These are phyloP conservation scores for Podila minutissima DNA, from an alignment of 192 early-diverging fungal genomes.

Conservation along the genomic window DNA sequence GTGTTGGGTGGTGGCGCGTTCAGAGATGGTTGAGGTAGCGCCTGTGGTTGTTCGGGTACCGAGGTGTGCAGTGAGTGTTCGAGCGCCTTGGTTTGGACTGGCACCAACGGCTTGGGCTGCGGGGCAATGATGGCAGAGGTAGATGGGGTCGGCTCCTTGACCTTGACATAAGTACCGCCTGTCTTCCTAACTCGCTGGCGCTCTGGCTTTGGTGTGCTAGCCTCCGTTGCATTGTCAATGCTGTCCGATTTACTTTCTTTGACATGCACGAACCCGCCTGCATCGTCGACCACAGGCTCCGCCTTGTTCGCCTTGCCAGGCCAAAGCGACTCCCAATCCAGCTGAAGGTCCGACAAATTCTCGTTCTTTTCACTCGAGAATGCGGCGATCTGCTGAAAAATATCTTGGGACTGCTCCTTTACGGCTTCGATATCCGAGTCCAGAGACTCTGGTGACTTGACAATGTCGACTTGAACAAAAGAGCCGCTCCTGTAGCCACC, in stretches of 20 bases:
- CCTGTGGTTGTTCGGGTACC: not conserved
- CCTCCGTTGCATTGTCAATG: not conserved
- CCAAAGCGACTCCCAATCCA: constrained; percentile 33
- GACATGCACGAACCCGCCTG: constrained; percentile 20
- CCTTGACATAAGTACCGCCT: constrained; percentile 18
- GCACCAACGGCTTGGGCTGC: constrained; percentile 1
- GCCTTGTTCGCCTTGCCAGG: constrained; percentile 1
- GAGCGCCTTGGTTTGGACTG: not conserved
- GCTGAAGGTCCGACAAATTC: constrained; percentile 14
- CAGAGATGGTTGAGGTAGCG: not conserved
- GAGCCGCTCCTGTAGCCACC: not conserved
- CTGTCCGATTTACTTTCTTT: not conserved
- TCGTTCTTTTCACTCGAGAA: constrained; percentile 25
- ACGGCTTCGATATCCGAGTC: not conserved
- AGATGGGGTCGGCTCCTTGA: not conserved
- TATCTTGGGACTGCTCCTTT: not conserved
- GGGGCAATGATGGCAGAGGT: constrained; percentile 8
- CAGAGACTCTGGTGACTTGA: not conserved
- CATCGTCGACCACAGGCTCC: not conserved
- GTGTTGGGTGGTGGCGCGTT: not conserved
- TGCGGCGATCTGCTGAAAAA: constrained; percentile 20
- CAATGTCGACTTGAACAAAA: not conserved
- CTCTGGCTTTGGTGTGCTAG: not conserved
- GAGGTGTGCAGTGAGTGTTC: not conserved
- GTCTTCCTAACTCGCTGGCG: constrained; percentile 24